phyloP scores from a whole-genome alignment of 2,329 filamentous ascomycete species.

The Arthrinium puccinioides region DNA sequence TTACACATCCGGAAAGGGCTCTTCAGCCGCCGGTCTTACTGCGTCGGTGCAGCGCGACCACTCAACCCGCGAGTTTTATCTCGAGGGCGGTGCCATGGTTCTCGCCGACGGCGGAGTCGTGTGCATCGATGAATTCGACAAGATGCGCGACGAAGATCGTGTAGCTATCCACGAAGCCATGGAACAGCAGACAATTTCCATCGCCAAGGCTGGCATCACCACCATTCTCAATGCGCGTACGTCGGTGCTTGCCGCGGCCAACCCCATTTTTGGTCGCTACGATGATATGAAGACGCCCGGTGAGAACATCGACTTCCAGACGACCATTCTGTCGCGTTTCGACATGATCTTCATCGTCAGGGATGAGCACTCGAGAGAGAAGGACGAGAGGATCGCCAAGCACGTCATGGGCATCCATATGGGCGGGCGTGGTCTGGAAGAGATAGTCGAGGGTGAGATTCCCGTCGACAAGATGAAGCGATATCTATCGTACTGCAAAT shows the following conservation, averaged over 20 bases:
- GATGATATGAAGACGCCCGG: conserved; percentile 96
- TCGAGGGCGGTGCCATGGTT: conserved; percentile 98
- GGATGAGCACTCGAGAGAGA: conserved; percentile 83
- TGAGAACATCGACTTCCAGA: conserved; percentile 99
- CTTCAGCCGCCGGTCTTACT: conserved; percentile 92
- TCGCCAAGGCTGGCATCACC: conserved; percentile 96
- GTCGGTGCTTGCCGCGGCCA: conserved; percentile 89
- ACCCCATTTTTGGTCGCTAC: conserved; percentile 95
- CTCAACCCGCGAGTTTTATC: conserved; percentile 89
- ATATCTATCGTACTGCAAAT: conserved; percentile 95
- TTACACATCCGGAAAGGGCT: conserved; percentile 97
- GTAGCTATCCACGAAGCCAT: conserved; percentile 99
- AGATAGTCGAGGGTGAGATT: conserved; percentile 80
- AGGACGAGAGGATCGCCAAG: conserved; percentile 88
- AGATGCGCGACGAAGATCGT: conserved; percentile 97
- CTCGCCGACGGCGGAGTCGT: conserved; percentile 94
- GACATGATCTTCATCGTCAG: conserved; percentile 99
- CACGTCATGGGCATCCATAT: conserved; percentile 98
- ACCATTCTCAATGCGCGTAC: conserved; percentile 95
- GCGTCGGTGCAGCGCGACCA: conserved; percentile 93
- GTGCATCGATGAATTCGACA: conserved; percentile 99
- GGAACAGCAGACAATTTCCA: conserved; percentile 99
- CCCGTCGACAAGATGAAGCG: conserved; percentile 94
- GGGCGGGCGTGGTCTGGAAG: conserved; percentile 76
- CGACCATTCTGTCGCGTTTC: conserved; percentile 94